These are phyloP conservation scores for Leishmania gerbilli DNA, from an alignment of 208 protist genomes.

Conservation along the genomic window DNA sequence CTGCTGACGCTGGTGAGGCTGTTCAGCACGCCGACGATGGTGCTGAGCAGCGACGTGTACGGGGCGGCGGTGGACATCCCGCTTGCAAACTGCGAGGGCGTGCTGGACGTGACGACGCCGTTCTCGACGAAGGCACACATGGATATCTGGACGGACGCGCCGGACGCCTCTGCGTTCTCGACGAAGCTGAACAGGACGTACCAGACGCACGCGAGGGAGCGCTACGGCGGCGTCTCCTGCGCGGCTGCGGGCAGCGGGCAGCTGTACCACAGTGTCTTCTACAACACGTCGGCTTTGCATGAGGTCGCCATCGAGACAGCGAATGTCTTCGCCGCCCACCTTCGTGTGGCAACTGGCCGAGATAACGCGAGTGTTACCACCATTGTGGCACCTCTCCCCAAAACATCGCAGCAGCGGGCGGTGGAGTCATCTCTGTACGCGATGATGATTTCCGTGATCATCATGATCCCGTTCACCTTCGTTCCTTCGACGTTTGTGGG, in stretches of 20 bases:
- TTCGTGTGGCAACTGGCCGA: conserved; percentile 8
- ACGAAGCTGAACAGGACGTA: conserved; percentile 13
- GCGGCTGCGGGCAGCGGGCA: not conserved
- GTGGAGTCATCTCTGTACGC: not conserved
- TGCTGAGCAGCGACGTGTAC: conserved; percentile 38
- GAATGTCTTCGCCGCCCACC: conserved; percentile 41
- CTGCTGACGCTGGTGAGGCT: conserved; percentile 39
- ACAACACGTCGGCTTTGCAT: conserved; percentile 56
- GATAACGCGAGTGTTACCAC: not conserved
- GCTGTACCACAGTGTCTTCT: conserved; percentile 9
- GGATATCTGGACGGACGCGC: conserved; percentile 15
- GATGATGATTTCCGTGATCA: conserved; percentile 32
- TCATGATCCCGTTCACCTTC: conserved; percentile 68
- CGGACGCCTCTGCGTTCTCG: not conserved
- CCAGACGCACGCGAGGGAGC: conserved; percentile 7
- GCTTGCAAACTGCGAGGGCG: conserved; percentile 29
- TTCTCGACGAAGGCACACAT: conserved; percentile 11
- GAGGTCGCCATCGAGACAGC: conserved; percentile 32
- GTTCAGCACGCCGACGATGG: conserved; percentile 13
- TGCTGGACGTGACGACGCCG: conserved; percentile 19
- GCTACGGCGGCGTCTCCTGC: not conserved
- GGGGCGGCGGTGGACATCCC: conserved; percentile 30
- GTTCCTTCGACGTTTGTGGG: conserved; percentile 51
- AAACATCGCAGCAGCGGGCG: not conserved
- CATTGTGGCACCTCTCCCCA: not conserved